These are phyloP conservation scores for Picea glauca DNA, from an alignment of 75 land plant species.

Conservation along the genomic window DNA sequence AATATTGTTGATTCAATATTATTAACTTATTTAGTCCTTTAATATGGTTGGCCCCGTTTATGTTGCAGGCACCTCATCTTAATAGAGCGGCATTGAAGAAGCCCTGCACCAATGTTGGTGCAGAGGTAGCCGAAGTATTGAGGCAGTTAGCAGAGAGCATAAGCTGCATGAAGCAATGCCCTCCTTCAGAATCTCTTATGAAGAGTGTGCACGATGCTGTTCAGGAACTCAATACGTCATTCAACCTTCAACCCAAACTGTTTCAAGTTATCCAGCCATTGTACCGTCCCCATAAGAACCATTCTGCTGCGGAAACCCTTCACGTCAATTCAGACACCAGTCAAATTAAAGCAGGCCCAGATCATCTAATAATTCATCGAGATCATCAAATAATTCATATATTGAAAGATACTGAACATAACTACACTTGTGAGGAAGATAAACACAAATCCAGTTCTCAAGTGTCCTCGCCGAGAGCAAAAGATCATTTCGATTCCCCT, in stretches of 20 bases:
- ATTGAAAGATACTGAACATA: neutral
- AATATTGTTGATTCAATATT: neutral
- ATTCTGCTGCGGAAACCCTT: neutral
- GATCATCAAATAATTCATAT: neutral
- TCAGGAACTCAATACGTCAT: conserved; percentile 5
- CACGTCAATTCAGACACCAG: neutral
- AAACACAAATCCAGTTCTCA: neutral
- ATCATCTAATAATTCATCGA: neutral
- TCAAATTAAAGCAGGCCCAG: neutral
- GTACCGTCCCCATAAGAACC: neutral
- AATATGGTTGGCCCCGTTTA: neutral
- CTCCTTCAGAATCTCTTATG: neutral
- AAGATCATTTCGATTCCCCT: neutral
- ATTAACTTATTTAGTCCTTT: neutral
- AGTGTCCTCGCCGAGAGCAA: no score
- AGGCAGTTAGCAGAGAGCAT: conserved; percentile 41
- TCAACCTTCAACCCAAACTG: neutral
- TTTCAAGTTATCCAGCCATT: neutral
- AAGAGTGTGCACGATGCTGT: conserved; percentile 18
- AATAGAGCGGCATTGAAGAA: conserved; percentile 17
- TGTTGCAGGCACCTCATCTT: conserved; percentile 4
- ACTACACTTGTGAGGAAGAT: neutral
- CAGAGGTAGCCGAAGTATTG: conserved; percentile 17
- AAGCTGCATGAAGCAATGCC: conserved; percentile 21
- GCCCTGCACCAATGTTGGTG: conserved; percentile 18